Evolutionary conservation across 106 monocot genomes (phyloP), one percentile per base, ranked within the genome.

Genomic region (Acanthochlamys bracteata): DNA sequence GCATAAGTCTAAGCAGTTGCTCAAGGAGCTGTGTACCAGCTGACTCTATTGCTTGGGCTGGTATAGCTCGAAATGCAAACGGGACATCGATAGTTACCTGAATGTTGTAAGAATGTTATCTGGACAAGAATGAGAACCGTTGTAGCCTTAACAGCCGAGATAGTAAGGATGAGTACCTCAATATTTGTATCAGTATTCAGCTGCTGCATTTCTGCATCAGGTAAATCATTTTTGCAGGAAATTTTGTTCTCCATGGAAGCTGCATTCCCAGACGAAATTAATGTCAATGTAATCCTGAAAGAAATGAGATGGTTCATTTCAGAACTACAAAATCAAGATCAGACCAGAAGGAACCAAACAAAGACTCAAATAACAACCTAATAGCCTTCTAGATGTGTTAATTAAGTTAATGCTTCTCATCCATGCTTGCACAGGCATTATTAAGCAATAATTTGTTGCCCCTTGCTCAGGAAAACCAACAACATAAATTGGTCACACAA

Each of bases 241-340:
- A 95, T 69, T 73, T 55, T 86, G 69, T 95, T 95, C 80, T 75
- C 95, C 95, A 95, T 90, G 17, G 95, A 95, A 95, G 95, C 95
- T 95, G 87, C 94, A 95, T 95, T 78, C 81, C 86, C 81, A 89
- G 53, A 85, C 71, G 69, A 89, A 93, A 93, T 76, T 70, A 79
- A 81, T 74, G 83, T 93, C 82, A 93, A 88, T 73, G 74, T 59
- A 80, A 46, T 89, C 86, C 89, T 93, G 89, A 79, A 83, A 73
- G 70, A 61, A 54, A 79, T 85, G 70, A 61, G 60, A 68, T 86
- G 71, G 24, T 79, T 65, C 40, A 66, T 63, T 57, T 79, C 71
- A 83, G 56, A 66, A 43, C 23, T 58, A 49, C 43, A 40, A 46
- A 11, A 24, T 26, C 22, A 11, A 23, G 66, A 25, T 22, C 13